These are phyloP conservation scores for Lindgomyces ingoldianus DNA, from an alignment of 495 filamentous ascomycete genomes.

Conservation along the genomic window DNA sequence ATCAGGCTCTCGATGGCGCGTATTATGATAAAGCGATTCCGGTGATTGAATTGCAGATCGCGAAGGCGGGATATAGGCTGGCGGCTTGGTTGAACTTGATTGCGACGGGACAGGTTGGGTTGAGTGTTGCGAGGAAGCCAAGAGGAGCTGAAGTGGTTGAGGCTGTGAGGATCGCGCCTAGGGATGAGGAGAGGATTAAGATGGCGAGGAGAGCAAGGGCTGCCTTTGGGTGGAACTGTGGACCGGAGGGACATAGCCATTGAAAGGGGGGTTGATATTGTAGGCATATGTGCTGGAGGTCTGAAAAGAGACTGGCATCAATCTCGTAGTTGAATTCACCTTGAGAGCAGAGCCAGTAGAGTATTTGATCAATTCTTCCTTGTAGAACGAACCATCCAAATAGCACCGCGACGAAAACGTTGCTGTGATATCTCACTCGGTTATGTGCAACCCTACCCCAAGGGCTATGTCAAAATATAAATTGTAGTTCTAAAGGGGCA, in stretches of 20 bases:
- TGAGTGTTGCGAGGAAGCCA: conserved; percentile 2
- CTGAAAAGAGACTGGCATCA: too few relatives aligned
- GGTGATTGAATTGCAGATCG: conserved; percentile 71
- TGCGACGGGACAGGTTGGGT: conserved; percentile 17
- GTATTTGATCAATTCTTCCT: too few relatives aligned
- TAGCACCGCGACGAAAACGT: too few relatives aligned
- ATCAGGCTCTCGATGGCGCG: conserved; percentile 58
- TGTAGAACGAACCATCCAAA: too few relatives aligned
- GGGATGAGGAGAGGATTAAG: conserved; percentile 22
- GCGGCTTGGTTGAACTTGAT: conserved; percentile 41
- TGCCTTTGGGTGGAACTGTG: conserved; percentile 37
- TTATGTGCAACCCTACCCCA: too few relatives aligned
- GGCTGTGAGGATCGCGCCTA: conserved; percentile 4
- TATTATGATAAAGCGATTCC: conserved; percentile 66
- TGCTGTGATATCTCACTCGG: too few relatives aligned
- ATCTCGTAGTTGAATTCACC: too few relatives aligned
- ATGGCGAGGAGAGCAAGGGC: conserved; percentile 29
- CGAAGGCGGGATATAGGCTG: conserved; percentile 50
- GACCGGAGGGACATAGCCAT: conserved; percentile 26
- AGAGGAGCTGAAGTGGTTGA: conserved; percentile 3
- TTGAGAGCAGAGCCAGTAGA: too few relatives aligned
- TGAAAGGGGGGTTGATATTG: conserved; percentile 2
- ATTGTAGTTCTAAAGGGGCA: too few relatives aligned
- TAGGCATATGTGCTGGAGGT: too few relatives aligned
- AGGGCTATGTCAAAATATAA: too few relatives aligned